Evolutionary conservation across 805 yeast genomes (phyloP).

Genomic region (Suhomyces vadensis): DNA sequence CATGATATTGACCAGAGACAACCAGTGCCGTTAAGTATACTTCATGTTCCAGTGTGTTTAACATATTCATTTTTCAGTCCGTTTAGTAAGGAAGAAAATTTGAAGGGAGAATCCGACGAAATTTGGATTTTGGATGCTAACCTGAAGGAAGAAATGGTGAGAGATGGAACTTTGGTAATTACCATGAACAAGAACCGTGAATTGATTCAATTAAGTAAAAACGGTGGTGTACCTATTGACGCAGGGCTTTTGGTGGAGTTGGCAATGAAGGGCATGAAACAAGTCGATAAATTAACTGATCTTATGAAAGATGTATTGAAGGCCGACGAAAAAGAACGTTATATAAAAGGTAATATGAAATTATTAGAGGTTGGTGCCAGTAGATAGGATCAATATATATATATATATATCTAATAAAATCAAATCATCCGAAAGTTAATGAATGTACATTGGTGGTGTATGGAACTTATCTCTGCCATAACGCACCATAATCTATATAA

Average conservation of each 20-base stretch:
- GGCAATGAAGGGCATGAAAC: slow-evolving; percentile 60
- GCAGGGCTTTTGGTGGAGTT: slow-evolving; percentile 68
- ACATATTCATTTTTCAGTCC: slow-evolving; percentile 87
- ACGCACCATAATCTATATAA: background rate
- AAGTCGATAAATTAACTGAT: slow-evolving; percentile 65
- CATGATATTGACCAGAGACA: slow-evolving; percentile 77
- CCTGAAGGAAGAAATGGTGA: slow-evolving; percentile 69
- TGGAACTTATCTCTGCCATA: background rate
- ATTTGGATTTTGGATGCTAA: slow-evolving; percentile 74
- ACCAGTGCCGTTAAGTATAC: slow-evolving; percentile 79
- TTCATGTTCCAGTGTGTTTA: slow-evolving; percentile 88
- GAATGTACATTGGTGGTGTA: background rate
- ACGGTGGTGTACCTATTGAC: slow-evolving; percentile 86
- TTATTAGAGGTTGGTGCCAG: slow-evolving; percentile 39
- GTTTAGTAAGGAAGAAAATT: slow-evolving; percentile 60
- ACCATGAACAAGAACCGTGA: slow-evolving; percentile 90
- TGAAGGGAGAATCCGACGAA: slow-evolving; percentile 64
- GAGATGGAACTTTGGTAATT: slow-evolving; percentile 79
- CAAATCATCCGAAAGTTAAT: background rate
- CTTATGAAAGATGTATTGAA: slow-evolving; percentile 57
- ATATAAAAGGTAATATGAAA: slow-evolving; percentile 31
- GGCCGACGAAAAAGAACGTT: slow-evolving; percentile 52
- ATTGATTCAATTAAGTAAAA: slow-evolving; percentile 83
- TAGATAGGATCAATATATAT: slow-evolving; percentile 23
- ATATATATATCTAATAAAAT: too few relatives aligned